These are phyloP conservation scores for Echinosophora koreensis DNA, from an alignment of 306 rosid genomes.

Conservation along the genomic window DNA sequence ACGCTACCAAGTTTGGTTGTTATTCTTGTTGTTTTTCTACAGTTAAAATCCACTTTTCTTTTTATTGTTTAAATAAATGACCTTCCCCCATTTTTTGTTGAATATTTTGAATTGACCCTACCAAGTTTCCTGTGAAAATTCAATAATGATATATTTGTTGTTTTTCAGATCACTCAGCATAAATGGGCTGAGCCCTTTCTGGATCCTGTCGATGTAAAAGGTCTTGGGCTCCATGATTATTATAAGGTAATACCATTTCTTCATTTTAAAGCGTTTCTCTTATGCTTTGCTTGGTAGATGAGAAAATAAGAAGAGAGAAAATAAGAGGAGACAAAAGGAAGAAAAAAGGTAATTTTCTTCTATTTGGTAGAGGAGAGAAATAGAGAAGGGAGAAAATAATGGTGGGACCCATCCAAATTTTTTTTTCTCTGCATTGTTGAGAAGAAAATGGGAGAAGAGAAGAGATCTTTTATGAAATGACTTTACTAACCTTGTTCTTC, in stretches of 20 bases:
- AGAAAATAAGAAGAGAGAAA: too few species aligned
- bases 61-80: constrained; percentile 13
- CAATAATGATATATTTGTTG: constrained; percentile 36
- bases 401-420: too few species aligned
- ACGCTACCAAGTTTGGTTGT: not conserved
- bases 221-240: constrained; percentile 81
- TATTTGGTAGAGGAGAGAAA: too few species aligned
- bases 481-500: too few species aligned
- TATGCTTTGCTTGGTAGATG: too few species aligned
- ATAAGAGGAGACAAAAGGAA: too few species aligned
- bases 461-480: too few species aligned
- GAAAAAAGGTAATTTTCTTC: too few species aligned
- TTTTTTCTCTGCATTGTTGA: too few species aligned
- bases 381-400: too few species aligned
- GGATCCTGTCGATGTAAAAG: constrained; percentile 89
- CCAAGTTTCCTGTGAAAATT: constrained; percentile 14
- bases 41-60: constrained; percentile 16
- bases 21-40: not conserved
- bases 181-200: constrained; percentile 80
- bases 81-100: constrained; percentile 10
- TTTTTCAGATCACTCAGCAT: constrained; percentile 75
- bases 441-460: too few species aligned
- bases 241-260: constrained; percentile 63
- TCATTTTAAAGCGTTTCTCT: constrained; percentile 6
- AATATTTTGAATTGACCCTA: constrained; percentile 27